Evolutionary conservation across 257 asterid species (phyloP).

Genomic region (Lavandula angustifolia): DNA sequence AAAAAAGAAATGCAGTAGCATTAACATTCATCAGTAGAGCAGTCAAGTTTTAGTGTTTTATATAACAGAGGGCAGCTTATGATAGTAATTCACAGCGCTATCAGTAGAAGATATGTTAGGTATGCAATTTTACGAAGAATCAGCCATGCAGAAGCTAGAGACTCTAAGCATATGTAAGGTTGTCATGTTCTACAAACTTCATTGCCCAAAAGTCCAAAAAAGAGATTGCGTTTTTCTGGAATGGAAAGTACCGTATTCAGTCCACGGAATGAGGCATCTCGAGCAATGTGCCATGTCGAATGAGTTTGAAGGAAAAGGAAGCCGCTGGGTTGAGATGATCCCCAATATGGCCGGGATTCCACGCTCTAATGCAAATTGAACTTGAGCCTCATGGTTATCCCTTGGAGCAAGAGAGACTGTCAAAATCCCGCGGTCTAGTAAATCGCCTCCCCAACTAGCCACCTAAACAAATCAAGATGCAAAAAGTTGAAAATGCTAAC

Average conservation of each 20-base stretch:
- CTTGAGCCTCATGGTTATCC: conserved; percentile 66
- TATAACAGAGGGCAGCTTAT: neutral
- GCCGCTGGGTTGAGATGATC: conserved; percentile 50
- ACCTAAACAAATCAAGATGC: conserved; percentile 36
- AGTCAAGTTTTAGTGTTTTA: neutral
- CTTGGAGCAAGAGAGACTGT: conserved; percentile 66
- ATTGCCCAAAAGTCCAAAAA: neutral
- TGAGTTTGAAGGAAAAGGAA: conserved; percentile 60
- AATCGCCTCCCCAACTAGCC: conserved; percentile 65
- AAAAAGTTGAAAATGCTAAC: conserved; percentile 2
- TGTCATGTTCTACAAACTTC: neutral
- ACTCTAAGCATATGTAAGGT: neutral
- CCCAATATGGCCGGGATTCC: conserved; percentile 67
- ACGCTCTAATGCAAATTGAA: conserved; percentile 62
- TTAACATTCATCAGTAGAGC: neutral
- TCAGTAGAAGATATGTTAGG: neutral
- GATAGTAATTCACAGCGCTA: neutral
- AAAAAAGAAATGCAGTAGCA: neutral
- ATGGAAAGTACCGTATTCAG: conserved; percentile 46
- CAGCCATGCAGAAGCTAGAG: neutral
- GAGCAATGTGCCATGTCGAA: conserved; percentile 71
- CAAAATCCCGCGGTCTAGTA: conserved; percentile 52
- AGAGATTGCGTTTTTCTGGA: neutral
- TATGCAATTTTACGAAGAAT: neutral
- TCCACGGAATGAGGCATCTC: conserved; percentile 62